Conservation (phyloP, 805 yeast genomes). For the Blastobotrys mokoenaii region DNA sequence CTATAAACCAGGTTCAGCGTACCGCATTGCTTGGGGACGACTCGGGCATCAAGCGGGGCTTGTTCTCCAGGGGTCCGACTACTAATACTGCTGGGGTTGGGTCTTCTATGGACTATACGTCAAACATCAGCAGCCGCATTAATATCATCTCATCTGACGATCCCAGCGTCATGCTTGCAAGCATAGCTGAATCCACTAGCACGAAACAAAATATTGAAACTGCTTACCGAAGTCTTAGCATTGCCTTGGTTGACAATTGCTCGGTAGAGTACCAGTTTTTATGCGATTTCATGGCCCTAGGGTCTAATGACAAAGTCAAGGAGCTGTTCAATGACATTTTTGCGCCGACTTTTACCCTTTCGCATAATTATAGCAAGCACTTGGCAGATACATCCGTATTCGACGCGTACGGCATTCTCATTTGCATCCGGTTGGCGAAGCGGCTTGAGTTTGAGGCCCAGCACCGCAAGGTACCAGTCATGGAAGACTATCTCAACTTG, state of each 20-base stretch:
- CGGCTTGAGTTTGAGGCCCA: constrained; percentile 57
- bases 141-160: constrained; percentile 48
- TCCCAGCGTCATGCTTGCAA: constrained; percentile 65
- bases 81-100: background rate
- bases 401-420: constrained; percentile 72
- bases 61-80: background rate
- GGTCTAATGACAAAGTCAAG: constrained; percentile 6
- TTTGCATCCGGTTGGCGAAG: constrained; percentile 66
- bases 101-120: constrained; percentile 41
- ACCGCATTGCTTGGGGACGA: constrained; percentile 44
- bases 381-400: constrained; percentile 30
- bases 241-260: constrained; percentile 68
- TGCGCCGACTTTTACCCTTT: constrained; percentile 42
- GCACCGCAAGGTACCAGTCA: constrained; percentile 58
- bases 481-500: constrained; percentile 61
- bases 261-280: constrained; percentile 69
- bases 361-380: constrained; percentile 40
- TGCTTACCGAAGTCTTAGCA: constrained; percentile 61
- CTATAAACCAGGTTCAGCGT: constrained; percentile 46
- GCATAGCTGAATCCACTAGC: constrained; percentile 73
- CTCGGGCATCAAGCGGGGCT: background rate
- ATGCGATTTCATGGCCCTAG: constrained; percentile 49
- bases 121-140: constrained; percentile 49
- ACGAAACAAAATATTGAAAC: constrained; percentile 54
- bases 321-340: constrained; percentile 40